Base-by-base conservation (phyloP, 1,139 yeast genomes). In the Lodderomyces oxycetoniae region DNA sequence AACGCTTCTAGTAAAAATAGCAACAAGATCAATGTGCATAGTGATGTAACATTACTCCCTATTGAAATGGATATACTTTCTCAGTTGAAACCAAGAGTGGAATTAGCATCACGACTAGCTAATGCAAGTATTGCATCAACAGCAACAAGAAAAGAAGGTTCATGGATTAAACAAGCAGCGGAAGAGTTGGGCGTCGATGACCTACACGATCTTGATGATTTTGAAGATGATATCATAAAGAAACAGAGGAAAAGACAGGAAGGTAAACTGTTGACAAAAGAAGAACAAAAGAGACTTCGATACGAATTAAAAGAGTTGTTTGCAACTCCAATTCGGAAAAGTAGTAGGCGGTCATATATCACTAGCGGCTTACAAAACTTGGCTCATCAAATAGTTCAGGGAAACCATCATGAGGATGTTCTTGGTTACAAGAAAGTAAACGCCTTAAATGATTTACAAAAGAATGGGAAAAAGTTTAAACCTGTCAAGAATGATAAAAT, bases 111-210 rank as follows among this genome's bases (percentile, higher is more conserved):
- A 21, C 74, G 77, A 48, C 66, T 93, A 35, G 88, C 94, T 0
- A 94, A 86, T 46, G 68, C 84, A 13, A 75, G 74, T 30, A 64
- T 81, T 13, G 71, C 80, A 1, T 63, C 74, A 9, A 67, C 77
- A 9, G 74, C 84, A 3, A 62, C 79, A 30, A 71, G 73, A 26
- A 86, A 87, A 49, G 93, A 85, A 46, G 77, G 76, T 37, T 67
- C 76, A 17, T 89, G 97, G 96, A 67, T 88, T 39, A 74, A 76
- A 40, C 80, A 87, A 52, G 96, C 96, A 1, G 98, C 97, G 0
- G 93, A 83, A 34, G 98, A 91, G 38, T 67, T 93, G 37, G 99
- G 96, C 4, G 63, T 89, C 22, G 94, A 83, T 29, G 79, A 77
- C 41, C 58, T 77, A 36, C 67, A 73, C 25, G 88, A 79, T 37